These are phyloP conservation scores for Podaxis mareebaensis DNA, from an alignment of 768 basidiomycete genomes.

Conservation along the genomic window DNA sequence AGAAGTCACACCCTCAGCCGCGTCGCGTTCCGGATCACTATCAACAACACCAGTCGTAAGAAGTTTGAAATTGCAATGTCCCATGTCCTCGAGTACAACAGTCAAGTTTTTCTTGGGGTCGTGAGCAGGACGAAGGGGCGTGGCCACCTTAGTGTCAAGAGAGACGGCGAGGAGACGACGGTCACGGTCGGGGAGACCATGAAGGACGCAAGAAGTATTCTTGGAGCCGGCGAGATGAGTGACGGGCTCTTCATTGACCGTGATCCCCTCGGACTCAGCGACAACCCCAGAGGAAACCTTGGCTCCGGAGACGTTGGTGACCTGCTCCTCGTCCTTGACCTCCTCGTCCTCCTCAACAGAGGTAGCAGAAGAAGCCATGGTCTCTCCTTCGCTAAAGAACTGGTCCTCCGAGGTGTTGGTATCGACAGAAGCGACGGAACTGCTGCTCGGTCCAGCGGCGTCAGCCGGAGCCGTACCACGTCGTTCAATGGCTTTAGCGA, in stretches of 20 bases:
- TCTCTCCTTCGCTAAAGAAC: slow-evolving; percentile 1
- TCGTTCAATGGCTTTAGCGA: neutral
- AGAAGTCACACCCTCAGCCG: neutral
- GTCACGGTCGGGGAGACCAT: neutral
- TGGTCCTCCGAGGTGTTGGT: neutral
- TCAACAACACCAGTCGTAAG: too few relatives aligned
- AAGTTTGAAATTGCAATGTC: too few relatives aligned
- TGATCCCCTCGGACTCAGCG: neutral
- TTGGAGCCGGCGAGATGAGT: neutral
- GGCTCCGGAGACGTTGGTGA: neutral
- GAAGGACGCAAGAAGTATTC: neutral
- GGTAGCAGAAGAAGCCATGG: neutral
- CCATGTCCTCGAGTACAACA: too few relatives aligned
- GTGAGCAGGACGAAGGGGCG: neutral
- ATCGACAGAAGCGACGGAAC: neutral
- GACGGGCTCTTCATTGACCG: neutral
- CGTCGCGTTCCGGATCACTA: neutral
- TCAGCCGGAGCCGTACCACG: neutral
- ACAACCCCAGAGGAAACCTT: neutral
- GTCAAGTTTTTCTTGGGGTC: neutral
- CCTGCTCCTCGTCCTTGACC: neutral
- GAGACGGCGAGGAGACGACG: neutral
- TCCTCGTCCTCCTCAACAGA: neutral
- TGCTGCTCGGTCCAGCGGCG: neutral
- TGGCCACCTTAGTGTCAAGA: neutral